These are phyloP conservation scores for Saturnispora zaruensis DNA, from an alignment of 805 yeast species.

Conservation along the genomic window DNA sequence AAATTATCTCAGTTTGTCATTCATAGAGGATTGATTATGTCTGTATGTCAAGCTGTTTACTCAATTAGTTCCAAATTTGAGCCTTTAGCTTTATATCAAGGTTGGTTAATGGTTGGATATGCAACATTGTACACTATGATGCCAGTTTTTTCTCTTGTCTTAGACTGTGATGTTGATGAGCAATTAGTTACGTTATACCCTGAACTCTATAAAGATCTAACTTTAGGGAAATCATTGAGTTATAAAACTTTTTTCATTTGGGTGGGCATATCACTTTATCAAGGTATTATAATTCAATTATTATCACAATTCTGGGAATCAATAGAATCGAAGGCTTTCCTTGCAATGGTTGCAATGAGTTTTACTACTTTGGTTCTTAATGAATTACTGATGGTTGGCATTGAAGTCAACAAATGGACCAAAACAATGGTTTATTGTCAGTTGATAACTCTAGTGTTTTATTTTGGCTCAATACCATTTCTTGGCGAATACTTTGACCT, in stretches of 20 bases:
- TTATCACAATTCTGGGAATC: slow-evolving; percentile 73
- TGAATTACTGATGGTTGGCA: slow-evolving; percentile 88
- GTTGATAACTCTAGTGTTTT: slow-evolving; percentile 57
- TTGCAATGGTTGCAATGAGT: slow-evolving; percentile 75
- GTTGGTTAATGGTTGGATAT: slow-evolving; percentile 97
- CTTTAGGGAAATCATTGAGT: slow-evolving; percentile 79
- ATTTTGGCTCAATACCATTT: slow-evolving; percentile 72
- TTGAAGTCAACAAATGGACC: slow-evolving; percentile 91
- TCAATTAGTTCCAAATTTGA: slow-evolving; percentile 82
- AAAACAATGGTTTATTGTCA: slow-evolving; percentile 66
- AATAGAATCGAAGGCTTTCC: slow-evolving; percentile 43
- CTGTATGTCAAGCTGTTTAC: slow-evolving; percentile 91
- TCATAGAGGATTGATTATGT: slow-evolving; percentile 89
- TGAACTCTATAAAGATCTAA: slow-evolving; percentile 86
- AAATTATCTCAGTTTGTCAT: slow-evolving; percentile 92
- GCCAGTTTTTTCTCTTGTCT: slow-evolving; percentile 88
- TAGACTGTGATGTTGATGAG: slow-evolving; percentile 87
- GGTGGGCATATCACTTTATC: slow-evolving; percentile 84
- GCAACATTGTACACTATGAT: slow-evolving; percentile 97
- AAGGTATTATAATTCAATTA: slow-evolving; percentile 80
- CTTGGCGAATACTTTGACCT: slow-evolving; percentile 82
- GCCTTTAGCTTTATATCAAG: slow-evolving; percentile 90
- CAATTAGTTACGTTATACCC: slow-evolving; percentile 85
- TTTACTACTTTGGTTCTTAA: slow-evolving; percentile 73
- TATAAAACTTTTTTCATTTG: slow-evolving; percentile 84